phyloP scores from a whole-genome alignment of 306 rosid species.

The Cucurbita moschata region DNA sequence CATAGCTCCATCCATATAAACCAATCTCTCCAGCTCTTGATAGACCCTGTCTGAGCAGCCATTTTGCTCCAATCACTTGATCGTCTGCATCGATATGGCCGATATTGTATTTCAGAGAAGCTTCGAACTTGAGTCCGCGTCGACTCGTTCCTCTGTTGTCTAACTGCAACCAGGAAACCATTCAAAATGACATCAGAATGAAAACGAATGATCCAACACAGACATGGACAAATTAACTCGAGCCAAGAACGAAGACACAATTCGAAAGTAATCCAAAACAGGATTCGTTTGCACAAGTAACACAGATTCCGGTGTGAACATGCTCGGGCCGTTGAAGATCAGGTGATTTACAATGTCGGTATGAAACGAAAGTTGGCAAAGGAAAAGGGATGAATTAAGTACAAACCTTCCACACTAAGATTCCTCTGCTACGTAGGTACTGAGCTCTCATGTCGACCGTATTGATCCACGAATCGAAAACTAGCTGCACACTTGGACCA shows the following conservation, averaged over 20 bases:
- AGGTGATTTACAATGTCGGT: neutral
- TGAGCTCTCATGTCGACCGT: slow-evolving; percentile 91
- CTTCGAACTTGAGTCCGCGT: slow-evolving; percentile 80
- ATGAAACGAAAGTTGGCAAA: neutral
- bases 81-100: slow-evolving; percentile 81
- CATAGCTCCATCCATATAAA: slow-evolving; percentile 95
- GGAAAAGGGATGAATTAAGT: slow-evolving; percentile 5
- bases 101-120: slow-evolving; percentile 37
- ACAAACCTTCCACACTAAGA: slow-evolving; percentile 95
- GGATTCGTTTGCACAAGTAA: neutral
- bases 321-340: neutral
- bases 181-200: neutral
- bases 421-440: slow-evolving; percentile 65
- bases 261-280: neutral
- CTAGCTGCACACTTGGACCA: slow-evolving; percentile 85
- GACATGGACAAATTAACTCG: neutral
- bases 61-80: slow-evolving; percentile 75
- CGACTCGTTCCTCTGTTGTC: slow-evolving; percentile 91
- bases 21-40: slow-evolving; percentile 68
- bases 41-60: slow-evolving; percentile 72
- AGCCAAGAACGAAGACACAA: neutral
- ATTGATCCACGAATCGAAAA: slow-evolving; percentile 64
- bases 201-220: slow-evolving; percentile 2
- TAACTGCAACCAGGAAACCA: slow-evolving; percentile 33
- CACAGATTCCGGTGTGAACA: neutral